Evolutionary conservation across 179 eudicot species (phyloP).

Genomic region (Gypsophila paniculata): DNA sequence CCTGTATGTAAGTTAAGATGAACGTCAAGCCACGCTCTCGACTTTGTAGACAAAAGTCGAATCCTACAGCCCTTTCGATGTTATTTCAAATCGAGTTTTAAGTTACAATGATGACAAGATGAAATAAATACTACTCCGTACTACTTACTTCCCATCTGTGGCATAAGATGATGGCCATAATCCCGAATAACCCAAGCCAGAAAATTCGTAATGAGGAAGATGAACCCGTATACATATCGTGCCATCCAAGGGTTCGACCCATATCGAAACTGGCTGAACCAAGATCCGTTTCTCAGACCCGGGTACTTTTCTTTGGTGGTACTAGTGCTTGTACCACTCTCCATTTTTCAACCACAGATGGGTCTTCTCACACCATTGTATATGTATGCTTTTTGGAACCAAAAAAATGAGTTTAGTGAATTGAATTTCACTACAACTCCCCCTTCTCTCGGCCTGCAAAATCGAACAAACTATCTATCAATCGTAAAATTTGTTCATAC

Average conservation of each 20-base stretch:
- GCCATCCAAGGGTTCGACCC: slow-evolving; percentile 94
- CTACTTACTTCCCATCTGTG: slow-evolving; percentile 54
- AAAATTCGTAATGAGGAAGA: slow-evolving; percentile 69
- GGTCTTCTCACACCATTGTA: slow-evolving; percentile 16
- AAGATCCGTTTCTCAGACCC: slow-evolving; percentile 50
- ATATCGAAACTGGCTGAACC: slow-evolving; percentile 58
- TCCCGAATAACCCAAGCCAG: slow-evolving; percentile 87
- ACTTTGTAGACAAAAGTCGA: neutral
- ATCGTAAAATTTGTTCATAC: neutral
- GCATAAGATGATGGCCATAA: slow-evolving; percentile 51
- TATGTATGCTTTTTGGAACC: slow-evolving; percentile 3
- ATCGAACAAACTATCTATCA: neutral
- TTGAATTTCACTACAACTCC: slow-evolving; percentile 21
- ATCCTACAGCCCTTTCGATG: too few species aligned
- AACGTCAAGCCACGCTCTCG: neutral
- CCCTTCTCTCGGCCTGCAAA: slow-evolving; percentile 29
- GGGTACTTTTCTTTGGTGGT: slow-evolving; percentile 40
- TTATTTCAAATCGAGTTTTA: neutral
- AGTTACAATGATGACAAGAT: neutral
- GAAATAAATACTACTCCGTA: neutral
- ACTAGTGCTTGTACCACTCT: slow-evolving; percentile 21
- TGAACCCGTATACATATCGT: slow-evolving; percentile 68
- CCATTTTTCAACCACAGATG: slow-evolving; percentile 21
- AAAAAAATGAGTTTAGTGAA: neutral
- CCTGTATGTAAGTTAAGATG: slow-evolving; percentile 27